Evolutionary conservation across 768 basidiomycete species (phyloP).

Genomic region (Phylloporus sp.): DNA sequence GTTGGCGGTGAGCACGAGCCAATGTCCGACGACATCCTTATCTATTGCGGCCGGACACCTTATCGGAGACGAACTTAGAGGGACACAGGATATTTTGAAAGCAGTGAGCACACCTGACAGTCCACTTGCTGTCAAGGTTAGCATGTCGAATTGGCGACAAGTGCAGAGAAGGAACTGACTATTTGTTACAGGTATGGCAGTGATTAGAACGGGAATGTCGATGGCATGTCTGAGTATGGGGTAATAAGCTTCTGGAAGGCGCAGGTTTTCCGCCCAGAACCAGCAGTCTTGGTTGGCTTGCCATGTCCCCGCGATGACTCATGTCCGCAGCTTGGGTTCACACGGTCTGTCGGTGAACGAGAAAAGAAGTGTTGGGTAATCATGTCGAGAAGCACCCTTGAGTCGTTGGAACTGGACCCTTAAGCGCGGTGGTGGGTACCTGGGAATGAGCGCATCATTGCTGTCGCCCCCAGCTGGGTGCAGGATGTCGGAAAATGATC

Average conservation of each 20-base stretch:
- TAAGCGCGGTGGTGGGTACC: neutral
- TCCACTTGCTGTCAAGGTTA: neutral
- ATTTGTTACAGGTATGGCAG: neutral
- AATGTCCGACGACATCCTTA: constrained; percentile 15
- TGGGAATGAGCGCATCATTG: neutral
- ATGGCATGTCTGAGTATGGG: neutral
- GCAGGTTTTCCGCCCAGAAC: neutral
- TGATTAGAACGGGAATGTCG: neutral
- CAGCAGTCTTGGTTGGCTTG: neutral
- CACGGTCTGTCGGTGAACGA: neutral
- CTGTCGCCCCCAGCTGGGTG: neutral
- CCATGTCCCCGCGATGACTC: neutral
- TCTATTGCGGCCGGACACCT: constrained; percentile 6
- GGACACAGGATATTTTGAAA: neutral
- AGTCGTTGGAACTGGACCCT: neutral
- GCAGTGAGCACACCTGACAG: neutral
- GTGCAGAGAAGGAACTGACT: neutral
- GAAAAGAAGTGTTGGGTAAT: neutral
- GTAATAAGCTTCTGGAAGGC: neutral
- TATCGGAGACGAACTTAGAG: neutral
- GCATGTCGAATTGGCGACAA: neutral
- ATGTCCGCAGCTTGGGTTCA: neutral
- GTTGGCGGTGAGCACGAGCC: neutral
- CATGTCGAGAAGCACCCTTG: neutral
- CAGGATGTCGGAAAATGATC: too few species aligned